A percentile compares a stretch with the other conserved stretches of the same genome.
Evolutionary conservation across 2,329 filamentous ascomycete genomes (phyloP).

Genomic region (Elsinoe australis): DNA sequence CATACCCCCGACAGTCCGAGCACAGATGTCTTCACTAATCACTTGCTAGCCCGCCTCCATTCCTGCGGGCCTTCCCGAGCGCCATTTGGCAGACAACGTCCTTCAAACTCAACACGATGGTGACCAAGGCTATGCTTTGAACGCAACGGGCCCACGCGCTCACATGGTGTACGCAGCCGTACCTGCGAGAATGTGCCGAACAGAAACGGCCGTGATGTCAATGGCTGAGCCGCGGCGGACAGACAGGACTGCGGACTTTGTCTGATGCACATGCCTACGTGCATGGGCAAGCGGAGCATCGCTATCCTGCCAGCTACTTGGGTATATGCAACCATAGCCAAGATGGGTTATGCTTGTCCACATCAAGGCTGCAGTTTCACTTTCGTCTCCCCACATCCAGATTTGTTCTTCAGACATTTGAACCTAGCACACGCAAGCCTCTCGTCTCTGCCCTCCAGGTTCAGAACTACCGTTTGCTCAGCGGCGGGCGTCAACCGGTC

Average conservation of each 20-base stretch:
- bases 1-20: no score
- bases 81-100: conserved; percentile 1
- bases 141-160: conserved; percentile 7
- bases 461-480: conserved; percentile 6
- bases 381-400: no score
- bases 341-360: no score
- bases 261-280: no score
- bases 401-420: not conserved
- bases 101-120: not conserved
- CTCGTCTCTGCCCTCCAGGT: no score
- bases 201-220: conserved; percentile 10
- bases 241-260: no score
- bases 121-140: not conserved
- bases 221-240: conserved; percentile 9
- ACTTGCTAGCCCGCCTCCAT: no score
- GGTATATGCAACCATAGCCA: no score
- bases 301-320: no score
- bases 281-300: no score
- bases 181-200: not conserved
- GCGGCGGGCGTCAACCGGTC: not conserved
- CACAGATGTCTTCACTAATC: no score
- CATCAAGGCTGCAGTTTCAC: no score
- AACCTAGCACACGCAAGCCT: not conserved
- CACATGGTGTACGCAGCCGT: not conserved
- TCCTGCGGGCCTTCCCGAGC: not conserved